Evolutionary conservation across 805 yeast genomes (phyloP), one percentile per base, ranked within the genome.

Genomic region (Lipomyces orientalis): DNA sequence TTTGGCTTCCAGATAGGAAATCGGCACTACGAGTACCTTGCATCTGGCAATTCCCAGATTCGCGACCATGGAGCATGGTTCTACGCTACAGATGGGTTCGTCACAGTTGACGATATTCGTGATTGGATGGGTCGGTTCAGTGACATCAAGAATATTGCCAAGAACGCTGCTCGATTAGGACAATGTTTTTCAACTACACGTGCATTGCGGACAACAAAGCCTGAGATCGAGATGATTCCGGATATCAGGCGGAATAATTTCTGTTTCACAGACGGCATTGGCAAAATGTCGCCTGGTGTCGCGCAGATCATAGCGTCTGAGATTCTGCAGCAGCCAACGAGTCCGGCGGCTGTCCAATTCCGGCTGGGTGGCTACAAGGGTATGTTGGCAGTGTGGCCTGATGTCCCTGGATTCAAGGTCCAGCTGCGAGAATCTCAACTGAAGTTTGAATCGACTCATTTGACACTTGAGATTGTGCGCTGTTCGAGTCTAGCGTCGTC

Each of bases 171-270:
- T 19, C 62, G 62, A n/a, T 16, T 59, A n/a, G 62, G 62, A 19
- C 62, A 59, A 33, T 59, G 62, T 33, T 59, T 59, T 37, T 59
- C 62, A 22, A 59, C 62, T 3, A 59, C 62, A 8, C 54, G 62
- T 8, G 62, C 62, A 9, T 55, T 59, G 37, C 62, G 62, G 5
- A 59, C 62, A 4, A 59, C 54, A 14, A 43, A 49, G 16, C 62
- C 62, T n/a, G 34, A 43, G 12, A 83, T 75, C 88, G 92, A 43
- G 39, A 22, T 71, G 14, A 43, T 60, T 31, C 52, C 39, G 33
- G 64, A 66, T 52, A 62, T 64, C 33, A 25, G 12, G 19, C 37
- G 56, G 12, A 54, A 55, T 22, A 51, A 37, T 22, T 43, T 31
- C 19, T 59, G 64, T 29, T 64, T 64, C 55, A 64, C 67, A 14